Base-by-base conservation (phyloP, 768 basidiomycete genomes). In the Lactarius evosmus region DNA sequence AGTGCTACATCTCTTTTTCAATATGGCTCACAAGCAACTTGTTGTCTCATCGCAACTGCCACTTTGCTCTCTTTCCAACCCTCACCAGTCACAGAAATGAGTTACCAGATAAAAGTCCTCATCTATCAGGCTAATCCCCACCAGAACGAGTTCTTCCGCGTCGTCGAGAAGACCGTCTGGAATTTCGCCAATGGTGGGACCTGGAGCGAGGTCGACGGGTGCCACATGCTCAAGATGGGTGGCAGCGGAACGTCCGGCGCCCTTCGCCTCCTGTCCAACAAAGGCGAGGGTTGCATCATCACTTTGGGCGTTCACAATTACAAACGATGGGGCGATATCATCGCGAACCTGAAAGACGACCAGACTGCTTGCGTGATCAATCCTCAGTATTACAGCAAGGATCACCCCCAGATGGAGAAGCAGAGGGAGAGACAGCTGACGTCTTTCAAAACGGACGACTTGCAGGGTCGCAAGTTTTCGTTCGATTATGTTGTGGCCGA, bases 191-290 rank as follows among this genome's bases (percentile, higher is more conserved):
- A 74, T 60, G 73, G 74, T 11, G 76, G 76, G 36, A 71, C 71
- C 14, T 78, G 78, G 76, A 61, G 60, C 44, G 56, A 70, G 27
- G 34, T 40, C 9, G 53, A 72, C 52, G 73, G 66, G 1, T 29
- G 25, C 14, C 60, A 60, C 56, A 69, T 69, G n/a, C 74, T 80
- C 63, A 72, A 38, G 55, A 78, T 77, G 73, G 70, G 67, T 34
- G 73, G 71, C 9, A 79, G 78, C 62, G 78, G 77, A 49, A 78
- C 76, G 0, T 78, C 76, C 19, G 76, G 79, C 11, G 69, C 70
- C 7, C 57, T 80, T 19, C 76, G 75, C 59, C 73, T 79, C 70
- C 33, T 40, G 34, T 65, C 69, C 8, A 69, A 71, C 52, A 68
- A 54, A 9, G 73, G 70, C 61, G 75, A 79, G 57, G 60, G 56